These are phyloP conservation scores for Cocos nucifera DNA, from an alignment of 176 grass and related monocot genomes.

Conservation along the genomic window DNA sequence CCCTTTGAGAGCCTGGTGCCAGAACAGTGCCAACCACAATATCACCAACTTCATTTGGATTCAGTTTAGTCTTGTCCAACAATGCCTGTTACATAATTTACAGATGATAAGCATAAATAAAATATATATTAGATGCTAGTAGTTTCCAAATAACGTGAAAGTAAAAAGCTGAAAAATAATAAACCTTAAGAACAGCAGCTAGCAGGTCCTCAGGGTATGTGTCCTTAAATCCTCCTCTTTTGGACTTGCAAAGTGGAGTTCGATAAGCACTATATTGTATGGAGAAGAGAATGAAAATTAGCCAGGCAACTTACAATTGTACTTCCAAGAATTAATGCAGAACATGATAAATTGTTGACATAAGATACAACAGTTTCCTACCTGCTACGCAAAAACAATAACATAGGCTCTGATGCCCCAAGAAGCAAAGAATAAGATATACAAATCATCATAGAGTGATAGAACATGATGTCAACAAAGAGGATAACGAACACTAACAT, in stretches of 20 bases:
- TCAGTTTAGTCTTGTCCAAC: constrained; percentile 71
- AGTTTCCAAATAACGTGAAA: too few relatives aligned
- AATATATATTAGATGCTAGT: not conserved
- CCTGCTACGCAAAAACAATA: too few relatives aligned
- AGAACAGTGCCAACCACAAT: constrained; percentile 85
- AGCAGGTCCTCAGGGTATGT: constrained; percentile 92
- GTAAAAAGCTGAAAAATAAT: not conserved
- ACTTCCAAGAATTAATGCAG: too few relatives aligned
- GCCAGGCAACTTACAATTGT: too few relatives aligned
- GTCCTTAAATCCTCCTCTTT: constrained; percentile 86
- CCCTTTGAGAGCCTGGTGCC: constrained; percentile 73
- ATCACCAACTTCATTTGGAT: constrained; percentile 71
- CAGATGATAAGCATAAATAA: not conserved
- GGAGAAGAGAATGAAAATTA: not conserved
- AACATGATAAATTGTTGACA: too few relatives aligned
- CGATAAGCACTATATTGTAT: constrained; percentile 56
- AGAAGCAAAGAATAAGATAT: too few relatives aligned
- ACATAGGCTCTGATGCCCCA: too few relatives aligned
- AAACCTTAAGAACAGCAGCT: constrained; percentile 82
- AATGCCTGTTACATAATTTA: constrained; percentile 36
- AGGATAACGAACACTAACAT: too few relatives aligned
- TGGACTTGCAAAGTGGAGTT: constrained; percentile 91
- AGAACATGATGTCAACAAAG: too few relatives aligned
- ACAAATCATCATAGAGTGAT: too few relatives aligned
- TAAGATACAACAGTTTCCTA: too few relatives aligned